A percentile compares a stretch with the other conserved stretches of the same genome.
These are phyloP conservation scores for Microthyrium microscopicum DNA, from an alignment of 2,329 filamentous ascomycete species.

Conservation along the genomic window DNA sequence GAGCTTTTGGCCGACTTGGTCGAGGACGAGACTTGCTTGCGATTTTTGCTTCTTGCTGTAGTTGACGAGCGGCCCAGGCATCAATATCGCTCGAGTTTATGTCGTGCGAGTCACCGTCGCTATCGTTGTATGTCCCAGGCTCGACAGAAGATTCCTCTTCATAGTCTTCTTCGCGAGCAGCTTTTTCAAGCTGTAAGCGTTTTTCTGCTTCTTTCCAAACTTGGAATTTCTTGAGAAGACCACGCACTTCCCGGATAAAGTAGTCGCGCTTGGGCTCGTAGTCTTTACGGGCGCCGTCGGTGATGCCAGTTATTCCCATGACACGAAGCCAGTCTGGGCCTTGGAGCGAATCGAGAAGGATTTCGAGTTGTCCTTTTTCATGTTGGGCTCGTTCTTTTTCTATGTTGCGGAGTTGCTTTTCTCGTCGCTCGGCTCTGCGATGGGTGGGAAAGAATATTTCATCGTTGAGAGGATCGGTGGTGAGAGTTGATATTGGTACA, in stretches of 20 bases:
- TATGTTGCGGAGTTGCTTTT: slow-evolving; percentile 52
- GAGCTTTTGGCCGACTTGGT: slow-evolving; percentile 11
- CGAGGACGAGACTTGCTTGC: slow-evolving; percentile 22
- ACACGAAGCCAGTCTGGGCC: slow-evolving; percentile 85
- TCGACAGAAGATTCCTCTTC: slow-evolving; percentile 19
- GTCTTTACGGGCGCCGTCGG: slow-evolving; percentile 68
- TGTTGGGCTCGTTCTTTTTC: slow-evolving; percentile 50
- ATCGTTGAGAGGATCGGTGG: slow-evolving; percentile 39
- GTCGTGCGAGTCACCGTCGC: slow-evolving; percentile 20
- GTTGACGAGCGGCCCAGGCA: slow-evolving; percentile 54
- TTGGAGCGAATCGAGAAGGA: slow-evolving; percentile 63
- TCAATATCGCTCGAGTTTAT: slow-evolving; percentile 55
- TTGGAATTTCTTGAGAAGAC: slow-evolving; percentile 72
- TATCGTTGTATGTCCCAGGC: slow-evolving; percentile 27
- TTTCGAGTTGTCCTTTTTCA: slow-evolving; percentile 48
- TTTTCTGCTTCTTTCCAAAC: slow-evolving; percentile 84
- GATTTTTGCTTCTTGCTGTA: slow-evolving; percentile 53
- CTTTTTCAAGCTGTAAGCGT: slow-evolving; percentile 41
- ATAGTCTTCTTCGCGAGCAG: slow-evolving; percentile 22
- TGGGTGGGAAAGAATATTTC: slow-evolving; percentile 41
- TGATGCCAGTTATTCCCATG: slow-evolving; percentile 75
- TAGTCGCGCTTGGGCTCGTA: slow-evolving; percentile 75
- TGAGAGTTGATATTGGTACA: slow-evolving; percentile 12
- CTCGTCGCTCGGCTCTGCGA: slow-evolving; percentile 43
- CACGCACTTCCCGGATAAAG: slow-evolving; percentile 69